Conservation (phyloP, 2,329 filamentous ascomycete genomes). For the Chaetomiaceae sp. region DNA sequence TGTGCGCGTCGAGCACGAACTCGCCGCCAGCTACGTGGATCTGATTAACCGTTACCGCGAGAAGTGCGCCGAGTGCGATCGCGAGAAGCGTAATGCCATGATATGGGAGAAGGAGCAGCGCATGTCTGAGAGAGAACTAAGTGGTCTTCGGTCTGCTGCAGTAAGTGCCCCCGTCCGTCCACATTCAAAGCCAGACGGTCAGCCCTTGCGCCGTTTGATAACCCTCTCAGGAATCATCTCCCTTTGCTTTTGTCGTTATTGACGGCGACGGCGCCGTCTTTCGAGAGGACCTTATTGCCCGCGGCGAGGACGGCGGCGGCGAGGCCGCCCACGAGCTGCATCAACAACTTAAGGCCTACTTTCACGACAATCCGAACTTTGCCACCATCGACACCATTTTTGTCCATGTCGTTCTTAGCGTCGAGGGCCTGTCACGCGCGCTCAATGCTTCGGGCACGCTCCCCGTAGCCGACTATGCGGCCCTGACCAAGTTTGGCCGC, state of each 20-base stretch:
- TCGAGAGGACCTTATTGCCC: slow-evolving; percentile 27
- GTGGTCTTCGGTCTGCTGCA: slow-evolving; percentile 12
- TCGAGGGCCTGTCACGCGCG: slow-evolving; percentile 29
- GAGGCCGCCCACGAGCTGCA: slow-evolving; percentile 28
- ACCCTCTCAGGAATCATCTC: slow-evolving; percentile 27
- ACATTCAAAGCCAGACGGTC: background rate
- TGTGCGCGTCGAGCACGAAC: background rate
- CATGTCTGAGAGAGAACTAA: slow-evolving; percentile 17
- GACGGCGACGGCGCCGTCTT: slow-evolving; percentile 34
- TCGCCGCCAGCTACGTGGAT: slow-evolving; percentile 13
- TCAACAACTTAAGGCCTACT: slow-evolving; percentile 15
- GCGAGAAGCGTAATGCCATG: slow-evolving; percentile 19
- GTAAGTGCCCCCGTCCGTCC: slow-evolving; percentile 6
- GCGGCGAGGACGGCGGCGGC: slow-evolving; percentile 30
- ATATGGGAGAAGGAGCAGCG: slow-evolving; percentile 21
- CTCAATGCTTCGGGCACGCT: slow-evolving; percentile 27
- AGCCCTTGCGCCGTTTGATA: background rate
- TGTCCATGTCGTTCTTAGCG: slow-evolving; percentile 30
- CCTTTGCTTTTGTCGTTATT: slow-evolving; percentile 31
- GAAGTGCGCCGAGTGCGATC: slow-evolving; percentile 16
- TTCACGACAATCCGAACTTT: slow-evolving; percentile 25
- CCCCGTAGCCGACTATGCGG: slow-evolving; percentile 17
- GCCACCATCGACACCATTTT: slow-evolving; percentile 28
- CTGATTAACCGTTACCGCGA: slow-evolving; percentile 13
- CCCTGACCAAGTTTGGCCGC: slow-evolving; percentile 29